phyloP scores from a whole-genome alignment of 2,329 filamentous ascomycete genomes.

The Claviceps quebecensis region DNA sequence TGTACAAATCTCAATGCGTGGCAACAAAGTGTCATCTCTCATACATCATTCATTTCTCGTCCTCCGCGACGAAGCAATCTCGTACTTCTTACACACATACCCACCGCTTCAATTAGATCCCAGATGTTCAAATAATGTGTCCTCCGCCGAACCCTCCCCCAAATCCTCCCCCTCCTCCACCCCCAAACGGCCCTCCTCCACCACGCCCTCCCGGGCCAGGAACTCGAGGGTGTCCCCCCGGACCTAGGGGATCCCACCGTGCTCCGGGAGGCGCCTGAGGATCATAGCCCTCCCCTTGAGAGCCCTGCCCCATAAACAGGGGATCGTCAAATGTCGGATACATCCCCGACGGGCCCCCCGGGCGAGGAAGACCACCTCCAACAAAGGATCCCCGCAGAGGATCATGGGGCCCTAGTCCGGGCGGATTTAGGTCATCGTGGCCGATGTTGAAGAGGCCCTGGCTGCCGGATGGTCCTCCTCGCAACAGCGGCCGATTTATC shows the following conservation, averaged over 20 bases:
- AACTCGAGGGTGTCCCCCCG: slow-evolving; percentile 39
- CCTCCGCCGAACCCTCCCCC: slow-evolving; percentile 21
- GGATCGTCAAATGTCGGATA: slow-evolving; percentile 92
- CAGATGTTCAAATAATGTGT: slow-evolving; percentile 15
- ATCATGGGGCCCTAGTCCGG: slow-evolving; percentile 72
- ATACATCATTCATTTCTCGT: no score
- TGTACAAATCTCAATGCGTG: no score
- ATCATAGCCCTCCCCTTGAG: slow-evolving; percentile 29
- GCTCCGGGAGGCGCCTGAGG: slow-evolving; percentile 72
- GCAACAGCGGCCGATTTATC: slow-evolving; percentile 46
- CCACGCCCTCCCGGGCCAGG: slow-evolving; percentile 27
- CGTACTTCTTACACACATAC: no score
- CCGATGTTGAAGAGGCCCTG: slow-evolving; percentile 57
- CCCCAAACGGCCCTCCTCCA: slow-evolving; percentile 23
- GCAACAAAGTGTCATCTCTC: no score
- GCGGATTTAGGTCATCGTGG: slow-evolving; percentile 76
- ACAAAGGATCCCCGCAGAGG: slow-evolving; percentile 58
- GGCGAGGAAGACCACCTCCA: slow-evolving; percentile 42
- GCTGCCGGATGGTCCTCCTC: slow-evolving; percentile 24
- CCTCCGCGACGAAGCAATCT: no score
- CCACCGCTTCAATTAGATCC: background rate
- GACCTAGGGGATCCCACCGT: slow-evolving; percentile 79
- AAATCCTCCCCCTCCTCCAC: slow-evolving; percentile 12
- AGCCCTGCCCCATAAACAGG: slow-evolving; percentile 50
- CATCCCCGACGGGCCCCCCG: slow-evolving; percentile 66